A percentile compares a stretch with the other conserved stretches of the same genome.
Evolutionary conservation across 495 filamentous ascomycete genomes (phyloP).

Genomic region (Jackrogersella multiformis): DNA sequence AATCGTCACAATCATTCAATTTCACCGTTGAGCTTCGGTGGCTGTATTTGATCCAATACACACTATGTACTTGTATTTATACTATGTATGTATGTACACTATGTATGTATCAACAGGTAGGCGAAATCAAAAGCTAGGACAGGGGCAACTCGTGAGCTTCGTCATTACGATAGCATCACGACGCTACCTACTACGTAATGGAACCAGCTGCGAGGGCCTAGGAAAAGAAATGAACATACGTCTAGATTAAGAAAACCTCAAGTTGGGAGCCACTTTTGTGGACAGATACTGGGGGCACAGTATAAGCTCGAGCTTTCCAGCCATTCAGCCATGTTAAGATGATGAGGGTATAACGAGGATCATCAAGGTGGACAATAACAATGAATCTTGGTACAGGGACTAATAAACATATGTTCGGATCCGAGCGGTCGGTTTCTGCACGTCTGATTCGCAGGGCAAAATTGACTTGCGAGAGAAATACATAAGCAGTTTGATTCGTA

Average conservation of each 20-base stretch:
- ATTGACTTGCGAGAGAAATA: slow-evolving; percentile 30
- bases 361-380: slow-evolving; percentile 28
- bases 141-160: slow-evolving; percentile 26
- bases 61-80: too few relatives aligned
- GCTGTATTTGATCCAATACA: too few relatives aligned
- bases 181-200: slow-evolving; percentile 28
- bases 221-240: slow-evolving; percentile 26
- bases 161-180: slow-evolving; percentile 39
- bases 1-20: slow-evolving; percentile 23
- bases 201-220: slow-evolving; percentile 25
- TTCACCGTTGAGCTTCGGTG: slow-evolving; percentile 29
- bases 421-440: slow-evolving; percentile 40
- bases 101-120: not conserved
- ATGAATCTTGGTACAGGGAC: slow-evolving; percentile 37
- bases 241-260: slow-evolving; percentile 27
- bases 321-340: slow-evolving; percentile 24
- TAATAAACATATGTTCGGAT: slow-evolving; percentile 41
- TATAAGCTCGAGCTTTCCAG: slow-evolving; percentile 29
- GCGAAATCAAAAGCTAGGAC: slow-evolving; percentile 12
- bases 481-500: slow-evolving; percentile 36
- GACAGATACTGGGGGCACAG: slow-evolving; percentile 40
- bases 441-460: slow-evolving; percentile 37
- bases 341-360: slow-evolving; percentile 30
- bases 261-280: slow-evolving; percentile 35
- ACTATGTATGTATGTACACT: too few relatives aligned